A percentile compares a stretch with the other conserved stretches of the same genome.
Conservation (phyloP, 2,329 filamentous ascomycete species). For the Fusarium virguliforme region DNA sequence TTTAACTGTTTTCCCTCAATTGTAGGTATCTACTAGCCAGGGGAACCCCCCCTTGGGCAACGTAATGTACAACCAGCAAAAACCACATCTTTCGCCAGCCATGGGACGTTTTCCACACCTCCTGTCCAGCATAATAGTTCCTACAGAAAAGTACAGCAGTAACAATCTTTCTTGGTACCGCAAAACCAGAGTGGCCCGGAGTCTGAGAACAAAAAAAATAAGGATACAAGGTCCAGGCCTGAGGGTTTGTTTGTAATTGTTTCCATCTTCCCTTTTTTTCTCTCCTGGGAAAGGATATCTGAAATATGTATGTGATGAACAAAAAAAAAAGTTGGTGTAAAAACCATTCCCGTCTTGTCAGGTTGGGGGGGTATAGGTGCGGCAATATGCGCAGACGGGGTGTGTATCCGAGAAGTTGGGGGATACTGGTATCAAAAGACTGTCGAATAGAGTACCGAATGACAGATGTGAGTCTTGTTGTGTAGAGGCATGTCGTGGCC, state of each 20-base stretch:
- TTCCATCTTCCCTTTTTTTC: conserved; percentile 39
- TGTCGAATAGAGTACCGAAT: conserved; percentile 42
- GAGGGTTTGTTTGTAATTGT: conserved; percentile 43
- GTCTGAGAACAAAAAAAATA: conserved; percentile 36
- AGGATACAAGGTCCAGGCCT: conserved; percentile 39
- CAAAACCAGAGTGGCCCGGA: conserved; percentile 42
- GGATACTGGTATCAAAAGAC: conserved; percentile 51
- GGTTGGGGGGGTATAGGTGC: conserved; percentile 51
- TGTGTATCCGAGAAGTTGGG: conserved; percentile 41
- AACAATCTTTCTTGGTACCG: conserved; percentile 47
- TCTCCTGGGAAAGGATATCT: conserved; percentile 34
- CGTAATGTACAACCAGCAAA: conserved; percentile 49
- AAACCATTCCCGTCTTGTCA: conserved; percentile 37
- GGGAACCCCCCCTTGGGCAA: conserved; percentile 29
- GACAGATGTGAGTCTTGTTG: conserved; percentile 35
- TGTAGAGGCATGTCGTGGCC: conserved; percentile 23
- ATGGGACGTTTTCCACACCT: conserved; percentile 33
- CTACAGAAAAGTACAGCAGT: conserved; percentile 50
- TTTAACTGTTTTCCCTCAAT: conserved; percentile 52
- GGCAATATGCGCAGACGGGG: conserved; percentile 46
- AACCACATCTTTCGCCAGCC: conserved; percentile 39
- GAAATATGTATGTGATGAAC: conserved; percentile 46
- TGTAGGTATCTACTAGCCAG: conserved; percentile 50
- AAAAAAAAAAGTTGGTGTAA: conserved; percentile 39
- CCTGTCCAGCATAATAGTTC: conserved; percentile 45